Conservation (phyloP, 345 rosid species). For the Citrus australasica region DNA sequence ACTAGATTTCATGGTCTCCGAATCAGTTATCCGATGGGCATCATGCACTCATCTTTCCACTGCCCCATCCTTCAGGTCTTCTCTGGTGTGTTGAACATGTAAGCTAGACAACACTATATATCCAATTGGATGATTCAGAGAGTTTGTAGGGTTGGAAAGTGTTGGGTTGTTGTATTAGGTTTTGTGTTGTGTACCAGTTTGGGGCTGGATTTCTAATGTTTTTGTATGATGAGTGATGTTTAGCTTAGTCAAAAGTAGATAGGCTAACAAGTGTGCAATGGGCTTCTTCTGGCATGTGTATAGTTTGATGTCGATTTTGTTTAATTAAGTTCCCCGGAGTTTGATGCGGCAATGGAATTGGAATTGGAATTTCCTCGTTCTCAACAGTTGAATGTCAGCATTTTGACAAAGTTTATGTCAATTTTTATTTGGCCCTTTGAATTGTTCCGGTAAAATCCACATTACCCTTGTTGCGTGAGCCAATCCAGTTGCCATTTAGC, state of each 20-base stretch:
- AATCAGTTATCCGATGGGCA: slow-evolving; percentile 69
- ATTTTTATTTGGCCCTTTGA: neutral
- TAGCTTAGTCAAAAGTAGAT: neutral
- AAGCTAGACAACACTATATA: neutral
- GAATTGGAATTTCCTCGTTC: neutral
- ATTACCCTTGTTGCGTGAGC: neutral
- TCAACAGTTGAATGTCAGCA: neutral
- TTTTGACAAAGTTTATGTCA: neutral
- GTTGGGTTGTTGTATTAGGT: neutral
- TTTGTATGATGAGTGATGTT: neutral
- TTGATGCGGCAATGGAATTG: neutral
- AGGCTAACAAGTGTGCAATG: slow-evolving; percentile 14
- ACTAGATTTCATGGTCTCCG: slow-evolving; percentile 42
- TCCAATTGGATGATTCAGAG: neutral
- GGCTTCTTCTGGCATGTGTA: slow-evolving; percentile 18
- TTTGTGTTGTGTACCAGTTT: neutral
- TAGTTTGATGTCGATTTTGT: slow-evolving; percentile 8
- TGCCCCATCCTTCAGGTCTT: slow-evolving; percentile 46
- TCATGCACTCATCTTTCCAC: slow-evolving; percentile 58
- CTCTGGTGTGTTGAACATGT: slow-evolving; percentile 49
- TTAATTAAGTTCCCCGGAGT: slow-evolving; percentile 18
- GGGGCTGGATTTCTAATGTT: neutral
- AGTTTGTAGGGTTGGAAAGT: neutral
- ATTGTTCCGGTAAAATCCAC: too few relatives aligned
- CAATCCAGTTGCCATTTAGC: neutral